Evolutionary conservation across 1,284 basidiomycete species (phyloP).

Genomic region (Puccinia triticina): DNA sequence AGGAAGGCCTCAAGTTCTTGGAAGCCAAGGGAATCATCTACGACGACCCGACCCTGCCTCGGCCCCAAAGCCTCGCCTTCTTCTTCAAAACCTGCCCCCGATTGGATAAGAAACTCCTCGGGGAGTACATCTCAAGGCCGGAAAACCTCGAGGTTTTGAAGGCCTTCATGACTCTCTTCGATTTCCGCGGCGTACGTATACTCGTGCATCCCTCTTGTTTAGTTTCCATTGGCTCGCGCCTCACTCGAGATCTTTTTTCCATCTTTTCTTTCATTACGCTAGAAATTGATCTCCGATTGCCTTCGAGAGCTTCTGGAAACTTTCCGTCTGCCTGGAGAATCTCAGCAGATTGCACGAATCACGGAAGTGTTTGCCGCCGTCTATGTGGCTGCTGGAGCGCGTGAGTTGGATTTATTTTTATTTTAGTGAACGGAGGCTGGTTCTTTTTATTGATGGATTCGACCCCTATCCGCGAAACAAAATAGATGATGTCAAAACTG

Average conservation of each 20-base stretch:
- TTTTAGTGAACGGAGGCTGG: slow-evolving; percentile 6
- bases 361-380: slow-evolving; percentile 91
- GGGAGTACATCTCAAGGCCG: slow-evolving; percentile 88
- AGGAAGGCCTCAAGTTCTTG: slow-evolving; percentile 83
- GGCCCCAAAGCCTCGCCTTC: slow-evolving; percentile 70
- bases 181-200: slow-evolving; percentile 78
- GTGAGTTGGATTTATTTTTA: slow-evolving; percentile 62
- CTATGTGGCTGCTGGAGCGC: slow-evolving; percentile 82
- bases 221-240: not conserved
- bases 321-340: slow-evolving; percentile 92
- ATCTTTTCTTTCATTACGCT: slow-evolving; percentile 3
- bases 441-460: slow-evolving; percentile 8
- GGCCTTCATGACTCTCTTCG: slow-evolving; percentile 84
- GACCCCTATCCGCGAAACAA: not conserved
- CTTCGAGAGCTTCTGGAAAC: slow-evolving; percentile 91
- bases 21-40: slow-evolving; percentile 81
- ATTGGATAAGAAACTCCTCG: slow-evolving; percentile 89
- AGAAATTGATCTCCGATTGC: slow-evolving; percentile 93
- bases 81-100: slow-evolving; percentile 85
- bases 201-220: not conserved
- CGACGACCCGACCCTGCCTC: slow-evolving; percentile 63
- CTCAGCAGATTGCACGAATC: slow-evolving; percentile 91
- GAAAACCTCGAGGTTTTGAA: slow-evolving; percentile 83
- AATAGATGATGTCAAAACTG: slow-evolving; percentile 79
- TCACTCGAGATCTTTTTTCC: not conserved